Conservation (phyloP, 345 rosid genomes). For the Eucalyptus pauciflora region DNA sequence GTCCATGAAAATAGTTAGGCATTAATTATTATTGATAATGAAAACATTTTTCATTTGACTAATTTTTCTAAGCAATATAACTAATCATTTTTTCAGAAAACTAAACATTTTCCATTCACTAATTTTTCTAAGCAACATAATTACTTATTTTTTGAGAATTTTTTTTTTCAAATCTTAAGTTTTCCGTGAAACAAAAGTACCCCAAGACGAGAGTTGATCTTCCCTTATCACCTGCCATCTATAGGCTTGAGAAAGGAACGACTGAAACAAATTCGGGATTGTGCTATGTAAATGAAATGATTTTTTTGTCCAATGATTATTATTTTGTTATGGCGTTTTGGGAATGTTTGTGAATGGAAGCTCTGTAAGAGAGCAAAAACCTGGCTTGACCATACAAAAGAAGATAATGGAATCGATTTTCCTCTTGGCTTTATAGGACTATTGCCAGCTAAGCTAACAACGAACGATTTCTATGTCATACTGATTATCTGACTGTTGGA, state of each 20-base stretch:
- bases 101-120: no score
- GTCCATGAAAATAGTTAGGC: no score
- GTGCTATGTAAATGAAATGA: neutral
- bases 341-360: neutral
- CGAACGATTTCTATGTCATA: fast-evolving
- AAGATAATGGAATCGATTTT: neutral
- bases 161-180: no score
- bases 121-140: no score
- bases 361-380: neutral
- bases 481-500: neutral
- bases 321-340: fast-evolving
- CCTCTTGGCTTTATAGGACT: neutral
- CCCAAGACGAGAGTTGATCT: neutral
- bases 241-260: neutral
- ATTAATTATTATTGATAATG: no score
- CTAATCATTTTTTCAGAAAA: no score
- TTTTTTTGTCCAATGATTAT: neutral
- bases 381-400: neutral
- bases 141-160: no score
- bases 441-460: neutral
- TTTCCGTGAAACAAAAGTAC: neutral
- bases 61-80: no score
- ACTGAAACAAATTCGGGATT: neutral
- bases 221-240: fast-evolving
- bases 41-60: no score